These are phyloP conservation scores for Aureobasidium sp. DNA, from an alignment of 2,329 filamentous ascomycete genomes.

Conservation along the genomic window DNA sequence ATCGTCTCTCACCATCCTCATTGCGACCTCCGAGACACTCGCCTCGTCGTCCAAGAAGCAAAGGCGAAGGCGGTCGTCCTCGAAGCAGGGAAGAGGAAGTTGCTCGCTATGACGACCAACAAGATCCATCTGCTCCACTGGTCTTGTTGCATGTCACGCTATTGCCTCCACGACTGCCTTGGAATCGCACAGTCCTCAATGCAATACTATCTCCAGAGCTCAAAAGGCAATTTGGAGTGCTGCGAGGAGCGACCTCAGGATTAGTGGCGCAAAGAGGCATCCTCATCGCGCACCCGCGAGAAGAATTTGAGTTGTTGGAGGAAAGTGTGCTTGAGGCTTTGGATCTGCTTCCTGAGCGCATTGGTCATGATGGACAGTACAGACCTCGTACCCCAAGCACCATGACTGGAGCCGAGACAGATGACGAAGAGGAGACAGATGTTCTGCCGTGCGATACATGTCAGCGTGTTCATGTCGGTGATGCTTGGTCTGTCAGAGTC, in stretches of 20 bases:
- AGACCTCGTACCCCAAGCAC: constrained; percentile 1
- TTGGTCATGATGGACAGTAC: constrained; percentile 6
- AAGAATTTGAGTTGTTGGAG: constrained; percentile 73
- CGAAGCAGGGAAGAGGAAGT: not conserved
- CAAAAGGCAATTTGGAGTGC: constrained; percentile 39
- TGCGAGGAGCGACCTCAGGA: constrained; percentile 65
- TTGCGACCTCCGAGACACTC: constrained; percentile 29
- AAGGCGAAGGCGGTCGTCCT: not conserved
- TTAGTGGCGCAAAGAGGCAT: constrained; percentile 68
- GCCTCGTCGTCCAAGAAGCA: not conserved
- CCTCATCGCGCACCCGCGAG: constrained; percentile 68
- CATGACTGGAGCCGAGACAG: constrained; percentile 13
- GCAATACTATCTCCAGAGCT: constrained; percentile 51
- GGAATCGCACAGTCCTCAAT: constrained; percentile 47
- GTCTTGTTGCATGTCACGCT: constrained; percentile 73
- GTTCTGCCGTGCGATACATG: constrained; percentile 28
- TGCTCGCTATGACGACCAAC: not conserved
- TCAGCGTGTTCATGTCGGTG: constrained; percentile 35
- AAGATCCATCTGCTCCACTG: constrained; percentile 43
- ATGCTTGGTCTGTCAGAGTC: constrained; percentile 67
- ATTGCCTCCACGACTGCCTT: constrained; percentile 61
- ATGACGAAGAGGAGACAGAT: constrained; percentile 28
- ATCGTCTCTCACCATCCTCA: constrained; percentile 14
- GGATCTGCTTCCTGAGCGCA: constrained; percentile 50
- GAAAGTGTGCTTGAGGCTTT: constrained; percentile 69